Base-by-base conservation (phyloP, 2,329 filamentous ascomycete genomes). In the Alternaria metachromatica region DNA sequence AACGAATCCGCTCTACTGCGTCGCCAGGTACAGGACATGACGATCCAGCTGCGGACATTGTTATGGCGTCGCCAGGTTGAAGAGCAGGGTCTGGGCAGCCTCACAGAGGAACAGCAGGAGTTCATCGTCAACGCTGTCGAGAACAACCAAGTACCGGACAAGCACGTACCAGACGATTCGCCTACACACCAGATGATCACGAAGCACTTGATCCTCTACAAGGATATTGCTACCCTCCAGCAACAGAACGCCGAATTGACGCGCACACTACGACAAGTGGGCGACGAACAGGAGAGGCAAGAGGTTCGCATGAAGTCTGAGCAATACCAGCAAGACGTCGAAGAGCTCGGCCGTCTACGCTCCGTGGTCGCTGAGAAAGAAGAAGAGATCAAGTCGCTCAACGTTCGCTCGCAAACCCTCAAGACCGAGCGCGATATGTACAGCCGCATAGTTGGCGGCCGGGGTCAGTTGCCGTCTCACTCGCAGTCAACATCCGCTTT, bases 381-480 rank as follows among this genome's bases (percentile, higher is more conserved):
- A 62, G 95, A 97, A 68, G 94, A 97, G 77, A 88, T 97, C 56
- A 88, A 90, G 70, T 92, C 92, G 12, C 90, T 97, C 69, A 89
- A 91, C 46, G 89, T 91, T 28, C 92, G 94, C 61, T 92, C 94
- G 67, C 93, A 97, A 83, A 97, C 93, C 78, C 97, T 97, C 79
- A 93, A 96, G 77, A 93, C 94, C 73, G 96, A 99, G 82, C 90
- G 96, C 66, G 95, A 99, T 77, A 97, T 97, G 88, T 98, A 97
- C 89, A 90, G 95, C 21, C 93, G 94, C 56, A 94, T 98, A 84
- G 87, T 97, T 28, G 92, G 95, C 70, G 92, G 96, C 66, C 87
- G 89, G 62, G 88, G 89, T 18, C 87, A 89, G 62, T 62, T 86
- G 80, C 89, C 82, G 78, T 85, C 75, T 20, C 63, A 66, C 28